Evolutionary conservation across 2,329 filamentous ascomycete species (phyloP).

Genomic region (Blumeria hordei): DNA sequence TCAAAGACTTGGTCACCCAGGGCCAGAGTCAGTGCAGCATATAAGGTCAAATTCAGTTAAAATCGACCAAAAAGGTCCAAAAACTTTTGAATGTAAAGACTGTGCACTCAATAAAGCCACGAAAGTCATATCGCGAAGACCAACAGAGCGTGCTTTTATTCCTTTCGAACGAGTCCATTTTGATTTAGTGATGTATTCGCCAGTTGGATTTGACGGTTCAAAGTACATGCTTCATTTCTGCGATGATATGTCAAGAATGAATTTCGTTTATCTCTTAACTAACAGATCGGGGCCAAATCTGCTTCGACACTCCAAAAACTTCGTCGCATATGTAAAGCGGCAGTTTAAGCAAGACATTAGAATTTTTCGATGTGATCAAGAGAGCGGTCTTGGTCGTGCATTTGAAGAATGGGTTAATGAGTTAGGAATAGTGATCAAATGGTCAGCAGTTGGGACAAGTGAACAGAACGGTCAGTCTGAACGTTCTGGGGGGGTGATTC

Average conservation of each 20-base stretch:
- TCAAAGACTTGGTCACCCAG: not conserved
- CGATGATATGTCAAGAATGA: not conserved
- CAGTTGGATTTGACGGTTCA: not conserved
- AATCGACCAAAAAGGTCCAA: not conserved
- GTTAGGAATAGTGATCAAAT: not conserved
- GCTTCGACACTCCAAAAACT: not conserved
- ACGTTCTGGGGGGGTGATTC: not conserved
- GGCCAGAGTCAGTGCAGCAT: not conserved
- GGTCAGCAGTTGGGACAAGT: not conserved
- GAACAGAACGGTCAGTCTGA: not conserved
- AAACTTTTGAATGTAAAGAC: not conserved
- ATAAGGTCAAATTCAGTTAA: not conserved
- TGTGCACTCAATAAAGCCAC: conserved; percentile 1
- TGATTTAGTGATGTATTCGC: not conserved
- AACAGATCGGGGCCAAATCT: not conserved
- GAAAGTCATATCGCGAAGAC: not conserved
- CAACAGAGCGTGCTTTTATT: not conserved
- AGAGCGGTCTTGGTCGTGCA: not conserved
- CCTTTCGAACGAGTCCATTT: conserved; percentile 1
- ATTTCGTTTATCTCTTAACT: not conserved
- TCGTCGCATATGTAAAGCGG: not conserved
- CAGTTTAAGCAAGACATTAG: not conserved
- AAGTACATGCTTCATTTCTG: not conserved
- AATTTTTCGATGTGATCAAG: not conserved
- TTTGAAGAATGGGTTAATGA: not conserved